Base-by-base conservation (phyloP, 164 flowering plant species). In the Houttuynia cordata region DNA sequence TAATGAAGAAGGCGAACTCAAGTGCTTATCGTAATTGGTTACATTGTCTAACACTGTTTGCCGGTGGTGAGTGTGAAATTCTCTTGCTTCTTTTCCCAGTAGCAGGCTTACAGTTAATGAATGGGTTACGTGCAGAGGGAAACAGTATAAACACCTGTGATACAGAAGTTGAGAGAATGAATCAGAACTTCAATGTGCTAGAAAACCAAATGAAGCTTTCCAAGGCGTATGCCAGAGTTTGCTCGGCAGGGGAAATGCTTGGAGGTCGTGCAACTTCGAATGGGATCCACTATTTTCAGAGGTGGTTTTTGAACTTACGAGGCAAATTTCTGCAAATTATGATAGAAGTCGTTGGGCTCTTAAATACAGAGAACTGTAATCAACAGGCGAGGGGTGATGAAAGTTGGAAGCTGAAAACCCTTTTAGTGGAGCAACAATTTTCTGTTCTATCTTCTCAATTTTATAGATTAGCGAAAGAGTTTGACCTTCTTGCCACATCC, bases 231-330 rank as follows among this genome's bases (percentile, higher is more conserved):
- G 58, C 51, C 51, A 62, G 57, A 59, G 39, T 81, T 68, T 54
- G 59, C 53, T 74, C 74, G 62, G 75, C 81, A 34, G 64, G 42
- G 63, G 67, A 76, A 68, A 57, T 60, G 8, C 72, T 86, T 61
- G 72, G 55, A 37, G 56, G 67, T 55, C 63, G 59, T 64, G 57
- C 20, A 51, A 42, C 68, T 61, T 62, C 64, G 10, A 66, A 64
- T 53, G 67, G 60, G 59, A 52, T 66, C 9, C 78, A 80, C 68
- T 65, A 69, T 67, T 91, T 91, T 60, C 96, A 87, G 56, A 81
- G 71, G 69, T 85, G 96, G 98, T 85, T 89, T 67, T 52, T 87
- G 72, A 68, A 70, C 24, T 70, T 86, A 40, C 77, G 91, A 69
- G 69, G 68, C 10, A 80, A 75, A 64, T 49, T 77, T 64, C 57